A percentile compares a stretch with the other conserved stretches of the same genome.
phyloP scores from a whole-genome alignment of 2,329 filamentous ascomycete genomes.

The Dothideomycetidae sp. region DNA sequence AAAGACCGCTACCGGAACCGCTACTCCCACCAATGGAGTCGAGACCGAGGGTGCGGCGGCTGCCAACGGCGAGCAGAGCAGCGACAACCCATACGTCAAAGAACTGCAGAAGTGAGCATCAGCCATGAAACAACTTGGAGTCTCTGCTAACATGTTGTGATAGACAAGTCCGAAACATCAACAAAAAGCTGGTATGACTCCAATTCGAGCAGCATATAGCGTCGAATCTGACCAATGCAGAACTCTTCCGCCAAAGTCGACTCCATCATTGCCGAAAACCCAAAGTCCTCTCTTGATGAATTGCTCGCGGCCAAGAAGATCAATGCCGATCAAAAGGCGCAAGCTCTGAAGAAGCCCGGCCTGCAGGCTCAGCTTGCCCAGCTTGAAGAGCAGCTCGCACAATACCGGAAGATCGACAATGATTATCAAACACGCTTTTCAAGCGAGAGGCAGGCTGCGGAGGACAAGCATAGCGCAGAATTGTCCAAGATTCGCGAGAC shows the following conservation, averaged over 20 bases:
- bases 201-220: neutral
- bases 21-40: slow-evolving; percentile 15
- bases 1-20: slow-evolving; percentile 18
- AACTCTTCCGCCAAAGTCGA: slow-evolving; percentile 60
- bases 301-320: slow-evolving; percentile 58
- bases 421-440: slow-evolving; percentile 51
- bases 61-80: slow-evolving; percentile 45
- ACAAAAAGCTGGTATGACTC: slow-evolving; percentile 76
- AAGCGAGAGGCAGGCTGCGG: slow-evolving; percentile 42
- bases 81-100: slow-evolving; percentile 67
- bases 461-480: slow-evolving; percentile 42
- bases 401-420: slow-evolving; percentile 61
- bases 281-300: slow-evolving; percentile 57
- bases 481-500: slow-evolving; percentile 41
- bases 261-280: slow-evolving; percentile 51
- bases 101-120: slow-evolving; percentile 72
- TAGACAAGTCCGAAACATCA: slow-evolving; percentile 80
- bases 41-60: slow-evolving; percentile 27
- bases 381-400: slow-evolving; percentile 57
- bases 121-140: slow-evolving; percentile 12
- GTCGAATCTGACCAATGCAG: slow-evolving; percentile 28
- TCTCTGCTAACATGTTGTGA: slow-evolving; percentile 7
- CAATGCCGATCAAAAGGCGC: slow-evolving; percentile 66
- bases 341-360: slow-evolving; percentile 61
- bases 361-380: slow-evolving; percentile 55